phyloP scores from a whole-genome alignment of 768 basidiomycete genomes.

The Termitomyces sp. region DNA sequence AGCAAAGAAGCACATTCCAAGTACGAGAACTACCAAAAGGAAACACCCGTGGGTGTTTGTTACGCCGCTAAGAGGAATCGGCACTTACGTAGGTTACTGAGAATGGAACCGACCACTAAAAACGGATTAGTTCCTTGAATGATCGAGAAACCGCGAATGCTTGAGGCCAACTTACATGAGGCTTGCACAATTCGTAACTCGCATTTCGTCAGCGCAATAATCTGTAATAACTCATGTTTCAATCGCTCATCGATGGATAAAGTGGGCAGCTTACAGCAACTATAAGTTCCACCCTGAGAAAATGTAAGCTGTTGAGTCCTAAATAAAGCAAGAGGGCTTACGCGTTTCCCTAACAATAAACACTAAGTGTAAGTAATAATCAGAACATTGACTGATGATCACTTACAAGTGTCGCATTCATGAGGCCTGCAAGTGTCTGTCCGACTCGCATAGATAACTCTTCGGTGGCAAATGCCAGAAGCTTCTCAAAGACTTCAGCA shows the following conservation, averaged over 20 bases:
- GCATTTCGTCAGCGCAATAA: slow-evolving; percentile 44
- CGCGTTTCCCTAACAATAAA: slow-evolving; percentile 40
- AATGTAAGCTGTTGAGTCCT: background rate
- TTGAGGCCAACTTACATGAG: slow-evolving; percentile 50
- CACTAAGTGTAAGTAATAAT: background rate
- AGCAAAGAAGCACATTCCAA: slow-evolving; percentile 90
- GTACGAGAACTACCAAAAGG: slow-evolving; percentile 56
- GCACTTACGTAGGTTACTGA: slow-evolving; percentile 74
- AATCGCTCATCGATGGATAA: background rate
- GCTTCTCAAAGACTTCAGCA: slow-evolving; percentile 28
- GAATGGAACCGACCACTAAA: slow-evolving; percentile 79
- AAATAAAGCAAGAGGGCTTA: slow-evolving; percentile 21
- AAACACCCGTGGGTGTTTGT: background rate
- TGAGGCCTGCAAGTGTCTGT: slow-evolving; percentile 74
- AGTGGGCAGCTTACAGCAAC: slow-evolving; percentile 54
- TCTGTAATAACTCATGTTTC: slow-evolving; percentile 23
- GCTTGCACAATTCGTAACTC: slow-evolving; percentile 76
- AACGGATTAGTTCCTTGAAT: background rate
- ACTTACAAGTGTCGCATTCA: slow-evolving; percentile 79
- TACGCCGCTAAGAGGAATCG: background rate
- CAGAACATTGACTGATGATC: background rate
- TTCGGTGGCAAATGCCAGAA: slow-evolving; percentile 83
- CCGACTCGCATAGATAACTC: slow-evolving; percentile 80
- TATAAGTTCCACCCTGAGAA: slow-evolving; percentile 59
- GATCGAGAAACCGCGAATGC: background rate